Evolutionary conservation across 2,329 filamentous ascomycete genomes (phyloP).

Genomic region (Cercospora citrullina): DNA sequence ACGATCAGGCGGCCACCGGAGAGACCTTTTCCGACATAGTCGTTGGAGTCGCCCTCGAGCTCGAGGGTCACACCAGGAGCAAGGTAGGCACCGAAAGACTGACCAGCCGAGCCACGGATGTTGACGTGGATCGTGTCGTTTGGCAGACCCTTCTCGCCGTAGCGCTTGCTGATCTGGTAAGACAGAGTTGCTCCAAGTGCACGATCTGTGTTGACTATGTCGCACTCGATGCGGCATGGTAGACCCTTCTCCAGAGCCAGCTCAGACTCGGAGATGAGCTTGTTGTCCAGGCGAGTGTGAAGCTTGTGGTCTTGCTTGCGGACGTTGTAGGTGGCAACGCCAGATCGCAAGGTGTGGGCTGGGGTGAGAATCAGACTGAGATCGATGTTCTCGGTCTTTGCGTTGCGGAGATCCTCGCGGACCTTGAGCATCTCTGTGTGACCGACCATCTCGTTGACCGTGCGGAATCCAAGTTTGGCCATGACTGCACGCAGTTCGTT

Average conservation of each 20-base stretch:
- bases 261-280: conserved; percentile 93
- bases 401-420: conserved; percentile 80
- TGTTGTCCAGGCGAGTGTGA: conserved; percentile 91
- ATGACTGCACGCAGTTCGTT: conserved; percentile 97
- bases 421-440: conserved; percentile 84
- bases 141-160: conserved; percentile 83
- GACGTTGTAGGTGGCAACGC: conserved; percentile 95
- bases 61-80: conserved; percentile 92
- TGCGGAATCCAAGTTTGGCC: conserved; percentile 91
- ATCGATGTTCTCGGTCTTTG: conserved; percentile 91
- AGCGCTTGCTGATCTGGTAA: conserved; percentile 92
- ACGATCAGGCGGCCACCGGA: conserved; percentile 91
- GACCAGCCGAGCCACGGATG: conserved; percentile 92
- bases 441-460: conserved; percentile 97
- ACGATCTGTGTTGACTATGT: conserved; percentile 95
- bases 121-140: conserved; percentile 94
- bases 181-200: conserved; percentile 90
- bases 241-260: conserved; percentile 91
- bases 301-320: conserved; percentile 96
- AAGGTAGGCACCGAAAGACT: conserved; percentile 93
- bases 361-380: conserved; percentile 89
- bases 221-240: conserved; percentile 89
- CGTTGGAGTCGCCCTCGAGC: conserved; percentile 92
- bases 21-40: conserved; percentile 94
- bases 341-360: conserved; percentile 91